Conservation (phyloP, 768 basidiomycete genomes). For the Hydnomerulius pinastri region DNA sequence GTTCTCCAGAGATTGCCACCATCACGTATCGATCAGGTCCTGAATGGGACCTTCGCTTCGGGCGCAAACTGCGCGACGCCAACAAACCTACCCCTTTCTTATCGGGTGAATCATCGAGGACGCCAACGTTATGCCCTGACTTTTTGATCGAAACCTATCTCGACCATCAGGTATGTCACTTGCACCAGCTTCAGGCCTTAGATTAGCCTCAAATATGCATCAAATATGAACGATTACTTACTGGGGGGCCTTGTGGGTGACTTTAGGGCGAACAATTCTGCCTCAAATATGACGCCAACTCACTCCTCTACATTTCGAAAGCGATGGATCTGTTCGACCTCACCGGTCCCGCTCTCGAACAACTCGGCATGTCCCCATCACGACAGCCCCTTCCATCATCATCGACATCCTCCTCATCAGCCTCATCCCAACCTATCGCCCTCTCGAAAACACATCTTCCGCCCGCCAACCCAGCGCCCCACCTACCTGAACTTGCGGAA, state of each 20-base stretch:
- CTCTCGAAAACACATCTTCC: constrained; percentile 74
- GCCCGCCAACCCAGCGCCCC: constrained; percentile 69
- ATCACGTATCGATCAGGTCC: constrained; percentile 99
- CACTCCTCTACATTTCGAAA: constrained; percentile 97
- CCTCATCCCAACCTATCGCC: constrained; percentile 36
- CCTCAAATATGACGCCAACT: constrained; percentile 98
- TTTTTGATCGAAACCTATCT: constrained; percentile 99
- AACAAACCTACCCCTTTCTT: background rate
- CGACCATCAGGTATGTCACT: constrained; percentile 71
- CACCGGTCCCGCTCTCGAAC: constrained; percentile 72
- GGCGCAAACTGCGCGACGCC: constrained; percentile 61
- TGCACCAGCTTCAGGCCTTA: background rate
- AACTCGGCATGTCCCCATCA: constrained; percentile 55
- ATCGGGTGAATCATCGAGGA: constrained; percentile 21
- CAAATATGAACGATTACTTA: background rate
- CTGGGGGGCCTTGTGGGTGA: constrained; percentile 3
- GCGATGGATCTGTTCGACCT: constrained; percentile 99
- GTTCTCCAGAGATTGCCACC: constrained; percentile 86
- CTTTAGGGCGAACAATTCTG: constrained; percentile 92
- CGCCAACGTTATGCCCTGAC: constrained; percentile 90
- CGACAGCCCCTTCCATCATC: constrained; percentile 17
- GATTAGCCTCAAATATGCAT: background rate
- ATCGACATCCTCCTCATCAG: constrained; percentile 20
- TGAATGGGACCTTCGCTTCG: constrained; percentile 99
- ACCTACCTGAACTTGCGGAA: constrained; percentile 73